Percentiles rank a stretch among this genome's conserved stretches.
Evolutionary conservation across 1,284 basidiomycete species (phyloP).

Genomic region (Neonothopanus nambi): DNA sequence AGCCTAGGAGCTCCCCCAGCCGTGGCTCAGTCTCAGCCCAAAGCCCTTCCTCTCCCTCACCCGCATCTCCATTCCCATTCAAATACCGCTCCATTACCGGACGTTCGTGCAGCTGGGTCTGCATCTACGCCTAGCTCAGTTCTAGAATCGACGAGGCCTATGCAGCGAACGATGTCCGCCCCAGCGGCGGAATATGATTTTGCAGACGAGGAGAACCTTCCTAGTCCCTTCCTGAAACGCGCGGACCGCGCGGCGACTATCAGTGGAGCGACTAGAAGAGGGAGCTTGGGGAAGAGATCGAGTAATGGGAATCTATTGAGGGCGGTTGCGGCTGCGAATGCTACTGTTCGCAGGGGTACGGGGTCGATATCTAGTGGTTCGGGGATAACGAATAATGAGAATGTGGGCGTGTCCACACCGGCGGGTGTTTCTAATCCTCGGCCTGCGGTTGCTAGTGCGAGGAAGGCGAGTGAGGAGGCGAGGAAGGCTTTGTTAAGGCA

Average conservation of each 20-base stretch:
- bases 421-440: slow-evolving; percentile 18
- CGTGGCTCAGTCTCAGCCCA: slow-evolving; percentile 25
- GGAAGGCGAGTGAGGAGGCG: slow-evolving; percentile 52
- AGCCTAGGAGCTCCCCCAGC: slow-evolving; percentile 23
- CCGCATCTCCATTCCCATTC: slow-evolving; percentile 21
- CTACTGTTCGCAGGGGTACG: slow-evolving; percentile 28
- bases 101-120: slow-evolving; percentile 9
- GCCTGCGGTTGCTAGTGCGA: slow-evolving; percentile 42
- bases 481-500: slow-evolving; percentile 20
- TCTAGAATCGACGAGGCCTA: not conserved
- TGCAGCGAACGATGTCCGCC: slow-evolving; percentile 18
- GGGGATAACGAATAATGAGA: slow-evolving; percentile 9
- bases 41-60: slow-evolving; percentile 42
- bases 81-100: slow-evolving; percentile 19
- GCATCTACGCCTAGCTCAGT: not conserved
- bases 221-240: slow-evolving; percentile 78
- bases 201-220: slow-evolving; percentile 79
- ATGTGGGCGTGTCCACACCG: not conserved
- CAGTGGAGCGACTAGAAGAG: slow-evolving; percentile 18
- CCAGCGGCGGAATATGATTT: slow-evolving; percentile 59
- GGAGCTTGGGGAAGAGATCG: slow-evolving; percentile 38
- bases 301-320: slow-evolving; percentile 56
- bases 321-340: slow-evolving; percentile 65
- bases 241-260: slow-evolving; percentile 39
- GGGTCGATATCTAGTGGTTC: slow-evolving; percentile 19